These are phyloP conservation scores for Podospora australis DNA, from an alignment of 495 filamentous ascomycete genomes.

Conservation along the genomic window DNA sequence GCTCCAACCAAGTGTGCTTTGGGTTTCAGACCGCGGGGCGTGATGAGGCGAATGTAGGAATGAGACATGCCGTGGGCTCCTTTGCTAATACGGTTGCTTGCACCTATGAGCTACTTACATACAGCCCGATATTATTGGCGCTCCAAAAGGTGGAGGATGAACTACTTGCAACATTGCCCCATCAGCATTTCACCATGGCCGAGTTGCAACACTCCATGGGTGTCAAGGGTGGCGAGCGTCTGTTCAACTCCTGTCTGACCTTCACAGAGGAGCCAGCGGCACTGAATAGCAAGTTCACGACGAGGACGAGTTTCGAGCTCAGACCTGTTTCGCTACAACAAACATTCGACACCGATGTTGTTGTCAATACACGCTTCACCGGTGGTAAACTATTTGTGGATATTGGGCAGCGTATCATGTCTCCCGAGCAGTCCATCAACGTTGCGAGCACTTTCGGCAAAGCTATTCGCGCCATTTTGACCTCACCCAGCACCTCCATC, in stretches of 20 bases:
- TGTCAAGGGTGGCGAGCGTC: constrained; percentile 30
- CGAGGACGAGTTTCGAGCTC: constrained; percentile 27
- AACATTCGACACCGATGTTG: constrained; percentile 38
- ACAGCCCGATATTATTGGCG: constrained; percentile 25
- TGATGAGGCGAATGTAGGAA: constrained; percentile 30
- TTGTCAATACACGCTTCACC: constrained; percentile 33
- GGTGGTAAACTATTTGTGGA: constrained; percentile 33
- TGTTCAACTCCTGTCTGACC: constrained; percentile 43
- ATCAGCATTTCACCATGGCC: constrained; percentile 38
- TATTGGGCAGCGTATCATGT: constrained; percentile 38
- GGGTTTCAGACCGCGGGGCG: constrained; percentile 38
- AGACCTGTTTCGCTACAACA: constrained; percentile 35
- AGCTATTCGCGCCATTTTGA: constrained; percentile 36
- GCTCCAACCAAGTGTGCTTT: constrained; percentile 35
- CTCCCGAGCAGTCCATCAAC: constrained; percentile 32
- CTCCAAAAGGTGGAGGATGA: constrained; percentile 33
- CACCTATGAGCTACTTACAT: constrained; percentile 24
- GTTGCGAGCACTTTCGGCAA: constrained; percentile 38
- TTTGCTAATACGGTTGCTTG: constrained; percentile 38
- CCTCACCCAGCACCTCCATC: constrained; percentile 26
- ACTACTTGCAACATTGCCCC: constrained; percentile 25
- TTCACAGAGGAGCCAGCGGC: constrained; percentile 36
- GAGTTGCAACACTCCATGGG: constrained; percentile 39
- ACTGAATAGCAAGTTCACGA: constrained; percentile 33
- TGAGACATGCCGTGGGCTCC: constrained; percentile 35